Evolutionary conservation across 805 yeast genomes (phyloP).

Genomic region (Nakazawaea pomicola): DNA sequence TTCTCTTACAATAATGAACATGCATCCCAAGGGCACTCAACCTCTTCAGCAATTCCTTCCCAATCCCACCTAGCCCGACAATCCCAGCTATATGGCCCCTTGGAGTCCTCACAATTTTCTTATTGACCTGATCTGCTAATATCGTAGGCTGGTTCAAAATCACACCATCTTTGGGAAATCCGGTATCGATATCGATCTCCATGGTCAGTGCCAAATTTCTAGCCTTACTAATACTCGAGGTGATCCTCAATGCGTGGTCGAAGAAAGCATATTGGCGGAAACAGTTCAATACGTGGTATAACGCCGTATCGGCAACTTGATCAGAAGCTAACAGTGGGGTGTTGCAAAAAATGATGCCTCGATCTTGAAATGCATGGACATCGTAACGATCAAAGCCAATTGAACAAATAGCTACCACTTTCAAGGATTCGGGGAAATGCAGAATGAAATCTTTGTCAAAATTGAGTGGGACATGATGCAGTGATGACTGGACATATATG

Average conservation of each 20-base stretch:
- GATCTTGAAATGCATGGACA: conserved; percentile 34
- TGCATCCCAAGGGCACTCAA: conserved; percentile 51
- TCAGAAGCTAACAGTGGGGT: conserved; percentile 55
- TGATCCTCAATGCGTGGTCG: conserved; percentile 32
- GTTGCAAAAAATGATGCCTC: conserved; percentile 54
- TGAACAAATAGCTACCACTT: conserved; percentile 49
- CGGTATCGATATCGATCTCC: conserved; percentile 27
- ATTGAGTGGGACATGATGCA: conserved; percentile 25
- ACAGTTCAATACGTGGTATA: conserved; percentile 50
- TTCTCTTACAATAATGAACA: conserved; percentile 49
- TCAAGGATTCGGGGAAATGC: conserved; percentile 40
- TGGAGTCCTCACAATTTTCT: conserved; percentile 37
- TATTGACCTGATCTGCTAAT: conserved; percentile 35
- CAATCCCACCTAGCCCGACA: conserved; percentile 60
- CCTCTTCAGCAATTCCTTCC: conserved; percentile 46
- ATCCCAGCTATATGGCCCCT: conserved; percentile 46
- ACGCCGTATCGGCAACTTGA: conserved; percentile 71
- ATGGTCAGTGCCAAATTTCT: conserved; percentile 28
- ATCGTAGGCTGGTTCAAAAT: conserved; percentile 23
- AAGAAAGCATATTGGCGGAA: conserved; percentile 53
- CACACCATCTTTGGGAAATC: conserved; percentile 21
- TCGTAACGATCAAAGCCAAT: conserved; percentile 58
- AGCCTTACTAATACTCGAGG: conserved; percentile 35
- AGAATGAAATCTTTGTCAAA: conserved; percentile 5
- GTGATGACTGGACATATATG: conserved; percentile 27